Percentiles rank a stretch among this genome's conserved stretches.
Evolutionary conservation across 1,284 basidiomycete genomes (phyloP).

Genomic region (Gomphus bonarii): DNA sequence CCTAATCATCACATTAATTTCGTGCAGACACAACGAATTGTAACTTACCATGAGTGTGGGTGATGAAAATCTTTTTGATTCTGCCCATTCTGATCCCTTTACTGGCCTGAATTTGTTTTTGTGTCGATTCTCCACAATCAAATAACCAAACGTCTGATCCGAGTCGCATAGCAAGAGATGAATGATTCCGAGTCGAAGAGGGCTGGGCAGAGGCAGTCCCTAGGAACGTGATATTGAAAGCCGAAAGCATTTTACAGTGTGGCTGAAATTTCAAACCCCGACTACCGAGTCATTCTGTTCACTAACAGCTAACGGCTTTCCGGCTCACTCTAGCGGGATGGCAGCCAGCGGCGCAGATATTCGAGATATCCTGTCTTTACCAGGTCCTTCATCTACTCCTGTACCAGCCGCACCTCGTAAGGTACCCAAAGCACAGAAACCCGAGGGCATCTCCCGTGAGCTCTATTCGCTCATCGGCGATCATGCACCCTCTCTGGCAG

Average conservation of each 20-base stretch:
- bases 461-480: constrained; percentile 91
- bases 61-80: constrained; percentile 36
- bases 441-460: constrained; percentile 88
- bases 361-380: constrained; percentile 67
- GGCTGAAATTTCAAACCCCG: background rate
- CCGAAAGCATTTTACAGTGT: constrained; percentile 19
- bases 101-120: constrained; percentile 28
- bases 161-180: constrained; percentile 53
- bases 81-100: constrained; percentile 25
- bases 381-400: constrained; percentile 26
- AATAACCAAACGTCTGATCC: constrained; percentile 49
- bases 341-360: constrained; percentile 69
- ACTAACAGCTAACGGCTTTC: too few species aligned
- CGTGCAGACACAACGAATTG: background rate
- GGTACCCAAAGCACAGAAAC: constrained; percentile 42
- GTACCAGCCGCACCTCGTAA: constrained; percentile 31
- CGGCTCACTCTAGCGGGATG: constrained; percentile 25
- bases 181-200: constrained; percentile 66
- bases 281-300: too few species aligned
- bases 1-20: background rate
- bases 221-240: constrained; percentile 56
- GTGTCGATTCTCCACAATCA: constrained; percentile 40
- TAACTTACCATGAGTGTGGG: constrained; percentile 32
- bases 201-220: constrained; percentile 73
- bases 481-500: constrained; percentile 74